These are phyloP conservation scores for Apiospora phragmitis DNA, from an alignment of 2,329 filamentous ascomycete genomes.

Conservation along the genomic window DNA sequence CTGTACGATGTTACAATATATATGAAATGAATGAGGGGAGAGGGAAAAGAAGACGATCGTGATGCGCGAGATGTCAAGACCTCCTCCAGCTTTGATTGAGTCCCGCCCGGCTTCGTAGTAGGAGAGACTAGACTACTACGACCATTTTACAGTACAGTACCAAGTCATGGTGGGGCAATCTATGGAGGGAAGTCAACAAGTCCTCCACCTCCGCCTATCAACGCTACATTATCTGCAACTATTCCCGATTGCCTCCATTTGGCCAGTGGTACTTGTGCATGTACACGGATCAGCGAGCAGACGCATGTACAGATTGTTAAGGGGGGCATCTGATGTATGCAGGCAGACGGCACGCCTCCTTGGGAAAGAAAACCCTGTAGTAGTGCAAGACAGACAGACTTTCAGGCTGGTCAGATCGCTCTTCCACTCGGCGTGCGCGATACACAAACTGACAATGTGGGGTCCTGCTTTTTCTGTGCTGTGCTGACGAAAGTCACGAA, in stretches of 20 bases:
- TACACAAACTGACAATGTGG: neutral
- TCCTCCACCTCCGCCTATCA: constrained; percentile 3
- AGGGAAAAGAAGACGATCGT: constrained; percentile 10
- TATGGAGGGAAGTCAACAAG: neutral
- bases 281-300: neutral
- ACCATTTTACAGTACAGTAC: constrained; percentile 4
- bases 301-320: neutral
- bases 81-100: constrained; percentile 5
- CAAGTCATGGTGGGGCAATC: constrained; percentile 1
- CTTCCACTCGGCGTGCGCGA: constrained; percentile 5
- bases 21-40: neutral
- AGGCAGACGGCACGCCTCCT: neutral
- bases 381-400: neutral
- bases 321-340: constrained; percentile 3
- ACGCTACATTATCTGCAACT: neutral
- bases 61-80: constrained; percentile 9
- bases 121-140: constrained; percentile 4
- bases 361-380: neutral
- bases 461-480: neutral
- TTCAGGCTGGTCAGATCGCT: neutral
- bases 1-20: neutral
- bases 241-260: neutral
- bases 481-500: constrained; percentile 4
- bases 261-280: neutral
- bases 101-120: constrained; percentile 3